These are phyloP conservation scores for Scenedesmus sp. DNA, from an alignment of 163 green algal species.

Conservation along the genomic window DNA sequence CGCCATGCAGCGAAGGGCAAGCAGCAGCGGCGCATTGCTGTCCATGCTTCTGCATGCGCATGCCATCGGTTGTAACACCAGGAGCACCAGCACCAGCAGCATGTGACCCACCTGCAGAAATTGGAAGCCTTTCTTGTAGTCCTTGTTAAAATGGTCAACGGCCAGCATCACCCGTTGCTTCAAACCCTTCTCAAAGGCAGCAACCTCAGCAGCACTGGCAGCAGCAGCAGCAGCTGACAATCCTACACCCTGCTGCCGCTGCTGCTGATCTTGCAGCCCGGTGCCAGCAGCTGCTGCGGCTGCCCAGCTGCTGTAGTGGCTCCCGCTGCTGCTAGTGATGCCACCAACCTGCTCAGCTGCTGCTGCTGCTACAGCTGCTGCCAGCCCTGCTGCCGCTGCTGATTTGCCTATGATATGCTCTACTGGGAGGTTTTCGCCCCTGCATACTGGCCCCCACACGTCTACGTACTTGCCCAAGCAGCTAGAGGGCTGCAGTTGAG, in stretches of 20 bases:
- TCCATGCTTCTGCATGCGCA: background rate
- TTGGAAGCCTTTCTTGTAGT: conserved; percentile 94
- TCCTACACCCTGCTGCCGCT: conserved; percentile 26
- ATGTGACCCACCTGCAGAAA: conserved; percentile 65
- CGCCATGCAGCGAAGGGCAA: no score
- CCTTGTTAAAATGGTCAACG: conserved; percentile 97
- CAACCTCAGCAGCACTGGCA: conserved; percentile 37
- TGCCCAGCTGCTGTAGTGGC: background rate
- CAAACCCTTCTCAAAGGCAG: conserved; percentile 77
- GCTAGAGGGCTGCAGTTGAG: conserved; percentile 51
- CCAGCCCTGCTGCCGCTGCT: background rate
- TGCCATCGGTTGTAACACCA: background rate
- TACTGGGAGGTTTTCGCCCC: conserved; percentile 63
- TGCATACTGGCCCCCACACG: conserved; percentile 75
- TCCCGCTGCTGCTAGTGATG: background rate
- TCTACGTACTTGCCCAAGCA: conserved; percentile 69
- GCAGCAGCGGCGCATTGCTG: background rate
- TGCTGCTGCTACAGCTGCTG: conserved; percentile 34
- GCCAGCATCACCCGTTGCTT: conserved; percentile 89
- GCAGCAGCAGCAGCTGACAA: conserved; percentile 31
- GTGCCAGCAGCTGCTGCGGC: conserved; percentile 13
- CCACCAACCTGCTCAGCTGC: background rate
- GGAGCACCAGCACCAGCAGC: background rate
- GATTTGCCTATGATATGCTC: conserved; percentile 35
- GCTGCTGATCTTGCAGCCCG: background rate